Percentiles rank a stretch among this genome's conserved stretches.
Evolutionary conservation across 768 basidiomycete genomes (phyloP).

Genomic region (Hysterangium stoloniferum): DNA sequence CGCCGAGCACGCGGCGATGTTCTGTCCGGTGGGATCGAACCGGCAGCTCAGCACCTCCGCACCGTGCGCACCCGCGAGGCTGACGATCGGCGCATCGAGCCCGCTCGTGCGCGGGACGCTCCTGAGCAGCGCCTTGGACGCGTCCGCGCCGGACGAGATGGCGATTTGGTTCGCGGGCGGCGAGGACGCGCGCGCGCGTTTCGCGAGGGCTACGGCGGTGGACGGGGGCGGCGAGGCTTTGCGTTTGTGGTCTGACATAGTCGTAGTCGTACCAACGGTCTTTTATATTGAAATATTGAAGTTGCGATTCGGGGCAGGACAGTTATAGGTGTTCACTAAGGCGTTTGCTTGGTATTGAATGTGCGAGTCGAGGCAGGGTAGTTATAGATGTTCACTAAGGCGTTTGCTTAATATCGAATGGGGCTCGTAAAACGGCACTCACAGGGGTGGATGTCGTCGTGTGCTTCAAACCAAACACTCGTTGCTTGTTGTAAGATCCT

Average conservation of each 20-base stretch:
- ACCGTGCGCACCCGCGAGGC: constrained; percentile 78
- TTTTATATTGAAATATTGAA: too few relatives aligned
- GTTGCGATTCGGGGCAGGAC: too few relatives aligned
- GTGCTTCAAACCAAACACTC: too few relatives aligned
- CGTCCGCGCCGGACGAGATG: constrained; percentile 71
- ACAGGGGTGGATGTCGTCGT: too few relatives aligned
- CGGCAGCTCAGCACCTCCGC: constrained; percentile 87
- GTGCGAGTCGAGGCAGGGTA: too few relatives aligned
- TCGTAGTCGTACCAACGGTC: too few relatives aligned
- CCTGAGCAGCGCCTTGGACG: constrained; percentile 72
- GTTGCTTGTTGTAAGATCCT: too few relatives aligned
- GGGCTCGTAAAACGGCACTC: too few relatives aligned
- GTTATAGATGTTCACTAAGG: too few relatives aligned
- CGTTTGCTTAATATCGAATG: too few relatives aligned
- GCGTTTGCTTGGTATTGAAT: too few relatives aligned
- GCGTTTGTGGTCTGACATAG: constrained; percentile 6
- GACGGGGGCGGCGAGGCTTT: constrained; percentile 5
- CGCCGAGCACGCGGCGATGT: constrained; percentile 85
- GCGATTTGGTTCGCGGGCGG: constrained; percentile 59
- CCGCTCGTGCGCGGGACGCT: constrained; percentile 88
- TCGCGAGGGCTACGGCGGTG: constrained; percentile 28
- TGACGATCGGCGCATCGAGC: constrained; percentile 90
- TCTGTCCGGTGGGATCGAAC: constrained; percentile 91
- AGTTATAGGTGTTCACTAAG: too few relatives aligned
- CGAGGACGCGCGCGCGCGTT: constrained; percentile 47